phyloP scores from a whole-genome alignment of 208 protist genomes.

The Dictyostelium gargantuum region DNA sequence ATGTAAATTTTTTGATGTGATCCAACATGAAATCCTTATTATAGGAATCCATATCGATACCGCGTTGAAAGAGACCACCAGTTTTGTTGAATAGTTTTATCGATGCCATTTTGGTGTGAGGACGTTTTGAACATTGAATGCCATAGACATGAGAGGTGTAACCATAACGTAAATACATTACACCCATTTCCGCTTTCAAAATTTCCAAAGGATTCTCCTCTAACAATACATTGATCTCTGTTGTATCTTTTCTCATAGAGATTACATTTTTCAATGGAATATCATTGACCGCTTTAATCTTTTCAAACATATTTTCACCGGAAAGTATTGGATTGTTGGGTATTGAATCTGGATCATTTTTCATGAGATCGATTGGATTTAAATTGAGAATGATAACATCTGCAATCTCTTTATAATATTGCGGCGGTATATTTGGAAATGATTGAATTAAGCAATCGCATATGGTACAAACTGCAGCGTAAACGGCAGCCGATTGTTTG shows the following conservation, averaged over 20 bases:
- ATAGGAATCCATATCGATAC: slow-evolving; percentile 34
- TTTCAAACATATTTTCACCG: neutral
- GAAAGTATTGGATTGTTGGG: neutral
- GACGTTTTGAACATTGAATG: slow-evolving; percentile 33
- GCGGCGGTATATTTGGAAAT: neutral
- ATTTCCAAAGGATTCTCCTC: slow-evolving; percentile 29
- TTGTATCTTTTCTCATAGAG: neutral
- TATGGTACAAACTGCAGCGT: slow-evolving; percentile 10
- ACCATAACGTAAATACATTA: slow-evolving; percentile 38
- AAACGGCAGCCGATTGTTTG: slow-evolving; percentile 8
- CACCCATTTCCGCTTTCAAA: slow-evolving; percentile 35
- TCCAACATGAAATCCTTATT: slow-evolving; percentile 32
- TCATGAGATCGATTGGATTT: neutral
- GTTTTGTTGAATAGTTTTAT: slow-evolving; percentile 48
- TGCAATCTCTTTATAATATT: slow-evolving; percentile 14
- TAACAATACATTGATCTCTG: neutral
- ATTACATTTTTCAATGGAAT: neutral
- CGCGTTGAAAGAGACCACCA: slow-evolving; percentile 15
- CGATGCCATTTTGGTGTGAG: slow-evolving; percentile 39
- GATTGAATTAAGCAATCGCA: slow-evolving; percentile 24
- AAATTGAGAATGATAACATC: neutral
- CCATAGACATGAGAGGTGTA: slow-evolving; percentile 56
- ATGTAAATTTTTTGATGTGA: slow-evolving; percentile 47
- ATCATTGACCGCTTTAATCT: neutral
- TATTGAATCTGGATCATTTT: neutral